These are phyloP conservation scores for Nepenthes mirabilis DNA, from an alignment of 148 eudicot species.

Conservation along the genomic window DNA sequence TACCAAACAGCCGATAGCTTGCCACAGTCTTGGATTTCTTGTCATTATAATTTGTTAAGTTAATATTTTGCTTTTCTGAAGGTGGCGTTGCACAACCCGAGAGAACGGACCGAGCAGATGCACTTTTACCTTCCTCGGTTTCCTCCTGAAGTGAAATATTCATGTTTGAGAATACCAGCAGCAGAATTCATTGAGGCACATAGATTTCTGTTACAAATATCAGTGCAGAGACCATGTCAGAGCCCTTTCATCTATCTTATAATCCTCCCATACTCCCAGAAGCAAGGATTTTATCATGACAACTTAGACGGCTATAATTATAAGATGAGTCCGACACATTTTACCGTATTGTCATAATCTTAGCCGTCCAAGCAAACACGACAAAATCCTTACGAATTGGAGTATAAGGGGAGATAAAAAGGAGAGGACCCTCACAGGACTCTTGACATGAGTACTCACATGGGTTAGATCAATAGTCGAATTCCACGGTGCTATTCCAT, in stretches of 20 bases:
- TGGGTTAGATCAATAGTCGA: slow-evolving; percentile 25
- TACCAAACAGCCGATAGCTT: slow-evolving; percentile 67
- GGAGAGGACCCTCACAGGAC: neutral
- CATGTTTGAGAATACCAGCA: neutral
- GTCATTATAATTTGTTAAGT: slow-evolving; percentile 12
- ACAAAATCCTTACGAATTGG: too few relatives aligned
- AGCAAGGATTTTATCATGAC: too few relatives aligned
- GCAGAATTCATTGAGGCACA: neutral
- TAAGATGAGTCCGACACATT: too few relatives aligned
- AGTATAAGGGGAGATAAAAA: too few relatives aligned
- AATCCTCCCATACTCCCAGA: too few relatives aligned
- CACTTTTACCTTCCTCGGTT: slow-evolving; percentile 42
- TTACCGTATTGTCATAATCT: too few relatives aligned
- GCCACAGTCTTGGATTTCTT: slow-evolving; percentile 26
- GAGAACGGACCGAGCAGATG: slow-evolving; percentile 41
- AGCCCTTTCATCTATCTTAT: too few relatives aligned
- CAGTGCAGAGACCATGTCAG: too few relatives aligned
- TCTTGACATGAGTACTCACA: slow-evolving; percentile 9
- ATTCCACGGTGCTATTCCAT: slow-evolving; percentile 45
- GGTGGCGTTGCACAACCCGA: slow-evolving; percentile 26
- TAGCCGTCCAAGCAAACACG: too few relatives aligned
- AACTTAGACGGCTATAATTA: too few relatives aligned
- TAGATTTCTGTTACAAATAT: too few relatives aligned
- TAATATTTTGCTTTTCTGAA: slow-evolving; percentile 15
- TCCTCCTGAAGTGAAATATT: slow-evolving; percentile 30